Conservation (phyloP, 139 green algal species). For the Micromonas pusilla region DNA sequence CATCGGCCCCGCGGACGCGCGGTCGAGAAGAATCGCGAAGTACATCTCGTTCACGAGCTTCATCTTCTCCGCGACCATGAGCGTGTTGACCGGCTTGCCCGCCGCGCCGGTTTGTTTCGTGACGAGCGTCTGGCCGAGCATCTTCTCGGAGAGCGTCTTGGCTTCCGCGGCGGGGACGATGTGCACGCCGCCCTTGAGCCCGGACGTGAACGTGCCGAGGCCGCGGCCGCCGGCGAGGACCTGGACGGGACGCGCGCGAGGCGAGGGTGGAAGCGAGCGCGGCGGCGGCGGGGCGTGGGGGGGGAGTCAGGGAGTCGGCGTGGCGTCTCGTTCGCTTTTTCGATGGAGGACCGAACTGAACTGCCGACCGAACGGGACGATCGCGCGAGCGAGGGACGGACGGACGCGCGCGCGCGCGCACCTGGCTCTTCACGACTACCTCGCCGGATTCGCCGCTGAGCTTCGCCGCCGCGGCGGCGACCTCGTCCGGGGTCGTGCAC, state of each 20-base stretch:
- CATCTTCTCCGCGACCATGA: slow-evolving; percentile 86
- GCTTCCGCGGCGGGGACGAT: slow-evolving; percentile 66
- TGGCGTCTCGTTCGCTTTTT: neutral
- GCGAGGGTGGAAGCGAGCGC: too few relatives aligned
- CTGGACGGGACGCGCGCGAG: neutral
- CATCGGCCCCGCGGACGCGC: slow-evolving; percentile 50
- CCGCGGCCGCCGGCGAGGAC: slow-evolving; percentile 91
- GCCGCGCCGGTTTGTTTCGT: slow-evolving; percentile 80
- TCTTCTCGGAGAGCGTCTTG: slow-evolving; percentile 32
- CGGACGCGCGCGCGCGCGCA: too few relatives aligned
- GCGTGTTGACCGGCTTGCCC: slow-evolving; percentile 94
- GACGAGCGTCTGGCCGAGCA: slow-evolving; percentile 71
- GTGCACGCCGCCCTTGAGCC: slow-evolving; percentile 95
- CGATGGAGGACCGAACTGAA: neutral
- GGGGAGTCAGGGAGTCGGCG: too few relatives aligned
- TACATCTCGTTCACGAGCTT: slow-evolving; percentile 95
- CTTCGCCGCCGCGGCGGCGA: slow-evolving; percentile 58
- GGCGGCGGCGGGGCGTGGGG: too few relatives aligned
- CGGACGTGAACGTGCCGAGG: slow-evolving; percentile 88
- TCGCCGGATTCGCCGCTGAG: slow-evolving; percentile 65
- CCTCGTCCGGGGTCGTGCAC: slow-evolving; percentile 64
- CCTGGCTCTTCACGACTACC: slow-evolving; percentile 92
- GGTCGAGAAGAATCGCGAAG: slow-evolving; percentile 94
- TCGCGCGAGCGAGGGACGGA: neutral
- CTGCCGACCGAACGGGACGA: neutral